Percentiles rank a stretch among this genome's conserved stretches.
phyloP scores from a whole-genome alignment of 1,284 basidiomycete genomes.

The Xerocomus minutiporus region DNA sequence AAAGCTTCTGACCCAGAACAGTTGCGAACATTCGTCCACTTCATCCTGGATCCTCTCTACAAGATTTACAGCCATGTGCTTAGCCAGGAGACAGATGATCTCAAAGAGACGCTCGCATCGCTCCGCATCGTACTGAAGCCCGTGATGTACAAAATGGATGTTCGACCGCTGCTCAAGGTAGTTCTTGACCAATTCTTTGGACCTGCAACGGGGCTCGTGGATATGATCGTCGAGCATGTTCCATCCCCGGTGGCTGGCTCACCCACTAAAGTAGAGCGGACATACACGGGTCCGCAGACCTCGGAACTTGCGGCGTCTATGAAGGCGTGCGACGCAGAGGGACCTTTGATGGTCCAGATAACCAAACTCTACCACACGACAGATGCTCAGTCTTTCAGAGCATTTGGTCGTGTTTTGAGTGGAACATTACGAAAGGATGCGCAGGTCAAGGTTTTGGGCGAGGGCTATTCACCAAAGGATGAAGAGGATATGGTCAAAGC shows the following conservation, averaged over 20 bases:
- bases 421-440: constrained; percentile 83
- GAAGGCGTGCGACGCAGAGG: constrained; percentile 79
- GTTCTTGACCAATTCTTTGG: constrained; percentile 97
- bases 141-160: constrained; percentile 97
- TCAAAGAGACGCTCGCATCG: constrained; percentile 76
- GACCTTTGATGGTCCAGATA: constrained; percentile 89
- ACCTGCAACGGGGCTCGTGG: constrained; percentile 80
- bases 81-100: constrained; percentile 82
- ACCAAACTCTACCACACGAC: constrained; percentile 94
- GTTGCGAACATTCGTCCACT: constrained; percentile 89
- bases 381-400: constrained; percentile 93
- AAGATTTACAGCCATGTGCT: constrained; percentile 96
- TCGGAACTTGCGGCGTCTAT: constrained; percentile 76
- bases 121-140: constrained; percentile 89
- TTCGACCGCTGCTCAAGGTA: constrained; percentile 88
- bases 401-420: constrained; percentile 92
- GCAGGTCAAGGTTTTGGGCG: constrained; percentile 93
- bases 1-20: constrained; percentile 80
- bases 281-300: constrained; percentile 83
- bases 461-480: constrained; percentile 95
- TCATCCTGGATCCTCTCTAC: constrained; percentile 95
- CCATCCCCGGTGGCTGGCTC: constrained; percentile 80
- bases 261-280: constrained; percentile 71
- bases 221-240: constrained; percentile 87
- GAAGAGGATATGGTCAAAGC: constrained; percentile 96